Evolutionary conservation across 352 stramenopile genomes (phyloP).

Genomic region (Phytophthora colocasiae): DNA sequence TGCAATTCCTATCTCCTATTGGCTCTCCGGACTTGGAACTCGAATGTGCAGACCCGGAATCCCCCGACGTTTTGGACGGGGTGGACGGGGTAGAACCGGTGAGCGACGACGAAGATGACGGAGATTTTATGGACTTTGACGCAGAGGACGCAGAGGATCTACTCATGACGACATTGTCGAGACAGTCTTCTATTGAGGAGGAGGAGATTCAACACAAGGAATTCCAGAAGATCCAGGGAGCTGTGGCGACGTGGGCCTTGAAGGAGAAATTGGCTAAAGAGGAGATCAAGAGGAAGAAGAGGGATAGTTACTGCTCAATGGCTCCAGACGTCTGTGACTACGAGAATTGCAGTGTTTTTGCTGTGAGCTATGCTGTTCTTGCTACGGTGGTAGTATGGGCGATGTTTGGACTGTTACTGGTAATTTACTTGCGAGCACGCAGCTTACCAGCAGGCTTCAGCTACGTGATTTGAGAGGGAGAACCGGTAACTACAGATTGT

Average conservation of each 20-base stretch:
- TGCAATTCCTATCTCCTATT: conserved; percentile 64
- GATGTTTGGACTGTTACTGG: conserved; percentile 36
- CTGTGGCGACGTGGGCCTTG: conserved; percentile 54
- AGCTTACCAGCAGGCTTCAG: conserved; percentile 5
- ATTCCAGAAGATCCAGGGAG: conserved; percentile 62
- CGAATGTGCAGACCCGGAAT: conserved; percentile 35
- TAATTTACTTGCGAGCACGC: conserved; percentile 26
- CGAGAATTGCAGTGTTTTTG: conserved; percentile 57
- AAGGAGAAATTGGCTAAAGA: conserved; percentile 55
- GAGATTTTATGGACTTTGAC: conserved; percentile 42
- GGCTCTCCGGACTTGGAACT: conserved; percentile 24
- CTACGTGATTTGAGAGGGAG: conserved; percentile 5
- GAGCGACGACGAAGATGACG: conserved; percentile 56
- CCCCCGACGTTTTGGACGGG: conserved; percentile 44
- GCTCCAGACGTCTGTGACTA: conserved; percentile 42
- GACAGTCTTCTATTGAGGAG: conserved; percentile 61
- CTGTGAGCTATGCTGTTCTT: conserved; percentile 48
- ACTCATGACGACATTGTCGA: conserved; percentile 40
- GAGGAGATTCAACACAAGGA: conserved; percentile 57
- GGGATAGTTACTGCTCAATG: conserved; percentile 41
- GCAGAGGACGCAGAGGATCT: conserved; percentile 50
- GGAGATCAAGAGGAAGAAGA: conserved; percentile 39
- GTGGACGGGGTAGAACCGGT: conserved; percentile 47
- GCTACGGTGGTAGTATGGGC: conserved; percentile 64
- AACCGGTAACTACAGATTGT: no score